A percentile compares a stretch with the other conserved stretches of the same genome.
These are phyloP conservation scores for Podospora fimiseda DNA, from an alignment of 495 filamentous ascomycete species.

Conservation along the genomic window DNA sequence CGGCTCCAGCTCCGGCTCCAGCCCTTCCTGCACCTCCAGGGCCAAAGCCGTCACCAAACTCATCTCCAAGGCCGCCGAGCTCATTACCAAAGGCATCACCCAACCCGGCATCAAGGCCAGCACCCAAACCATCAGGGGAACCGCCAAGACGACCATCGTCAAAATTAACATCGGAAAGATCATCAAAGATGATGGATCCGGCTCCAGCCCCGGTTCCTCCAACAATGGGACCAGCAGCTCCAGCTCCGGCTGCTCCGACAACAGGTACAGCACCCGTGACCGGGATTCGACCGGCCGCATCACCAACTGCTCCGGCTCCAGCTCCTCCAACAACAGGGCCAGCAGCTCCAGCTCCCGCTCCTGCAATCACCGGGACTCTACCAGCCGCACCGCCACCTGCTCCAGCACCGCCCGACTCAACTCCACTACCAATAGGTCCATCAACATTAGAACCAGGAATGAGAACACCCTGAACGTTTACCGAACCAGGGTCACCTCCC, in stretches of 20 bases:
- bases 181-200: no score
- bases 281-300: no score
- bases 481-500: neutral
- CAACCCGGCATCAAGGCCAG: neutral
- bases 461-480: neutral
- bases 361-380: no score
- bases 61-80: neutral
- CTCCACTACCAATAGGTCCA: neutral
- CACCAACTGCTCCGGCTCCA: no score
- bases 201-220: neutral
- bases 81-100: neutral
- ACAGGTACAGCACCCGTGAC: neutral
- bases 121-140: no score
- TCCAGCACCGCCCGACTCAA: neutral
- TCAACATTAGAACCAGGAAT: neutral
- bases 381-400: neutral
- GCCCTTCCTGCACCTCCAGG: neutral
- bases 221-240: neutral
- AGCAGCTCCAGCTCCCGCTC: neutral
- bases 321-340: neutral
- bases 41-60: neutral
- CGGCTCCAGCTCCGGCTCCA: no score
- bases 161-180: no score
- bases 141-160: no score
- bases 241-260: neutral